Percentiles rank a stretch among this genome's conserved stretches.
phyloP scores from a whole-genome alignment of 2,329 filamentous ascomycete species.

The Fusarium metavorans region DNA sequence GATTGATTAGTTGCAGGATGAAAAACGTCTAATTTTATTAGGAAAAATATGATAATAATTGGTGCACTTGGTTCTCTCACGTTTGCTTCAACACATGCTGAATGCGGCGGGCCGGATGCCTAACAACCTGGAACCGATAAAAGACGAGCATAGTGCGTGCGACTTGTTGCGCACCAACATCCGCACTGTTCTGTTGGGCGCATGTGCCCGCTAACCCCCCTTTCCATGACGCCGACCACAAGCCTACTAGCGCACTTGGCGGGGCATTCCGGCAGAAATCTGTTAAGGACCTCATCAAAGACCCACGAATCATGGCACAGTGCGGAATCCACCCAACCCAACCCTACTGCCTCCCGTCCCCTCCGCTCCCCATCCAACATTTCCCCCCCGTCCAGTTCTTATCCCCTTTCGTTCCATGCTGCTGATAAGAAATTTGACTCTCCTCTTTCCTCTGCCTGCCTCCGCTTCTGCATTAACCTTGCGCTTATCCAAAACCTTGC shows the following conservation, averaged over 20 bases:
- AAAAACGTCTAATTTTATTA: background rate
- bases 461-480: conserved; percentile 27
- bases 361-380: conserved; percentile 15
- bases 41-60: background rate
- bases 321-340: conserved; percentile 13
- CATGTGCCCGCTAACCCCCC: conserved; percentile 13
- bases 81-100: background rate
- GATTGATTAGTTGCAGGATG: background rate
- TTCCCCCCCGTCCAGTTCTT: conserved; percentile 5
- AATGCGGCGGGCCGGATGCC: background rate
- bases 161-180: background rate
- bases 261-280: conserved; percentile 12
- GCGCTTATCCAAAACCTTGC: conserved; percentile 31
- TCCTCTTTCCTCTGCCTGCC: conserved; percentile 17
- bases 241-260: conserved; percentile 29
- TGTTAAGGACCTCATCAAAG: conserved; percentile 32
- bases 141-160: conserved; percentile 2
- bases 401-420: conserved; percentile 10
- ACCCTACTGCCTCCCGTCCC: conserved; percentile 8
- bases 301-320: conserved; percentile 34
- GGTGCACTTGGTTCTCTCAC: background rate
- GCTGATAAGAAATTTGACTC: conserved; percentile 27
- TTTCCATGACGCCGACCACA: conserved; percentile 12
- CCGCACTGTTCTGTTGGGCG: conserved; percentile 12
- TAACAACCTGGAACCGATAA: background rate